A percentile compares a stretch with the other conserved stretches of the same genome.
Evolutionary conservation across 1,139 yeast genomes (phyloP).

Genomic region (Yamadazyma triangularis): DNA sequence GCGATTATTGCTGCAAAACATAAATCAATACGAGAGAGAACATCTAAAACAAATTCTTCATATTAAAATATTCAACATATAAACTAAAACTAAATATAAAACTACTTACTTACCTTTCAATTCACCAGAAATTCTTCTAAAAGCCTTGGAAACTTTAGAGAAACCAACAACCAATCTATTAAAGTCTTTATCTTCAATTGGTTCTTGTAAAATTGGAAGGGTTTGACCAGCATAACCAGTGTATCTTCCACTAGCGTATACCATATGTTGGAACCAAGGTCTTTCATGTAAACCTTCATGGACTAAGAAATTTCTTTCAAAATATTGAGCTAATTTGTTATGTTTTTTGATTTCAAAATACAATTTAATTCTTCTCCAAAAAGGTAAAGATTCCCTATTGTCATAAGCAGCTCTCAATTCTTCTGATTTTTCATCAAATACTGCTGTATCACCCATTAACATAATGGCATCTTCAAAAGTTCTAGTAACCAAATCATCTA

Average conservation of each 20-base stretch:
- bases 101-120: neutral
- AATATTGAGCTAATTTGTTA: conserved; percentile 44
- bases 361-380: conserved; percentile 42
- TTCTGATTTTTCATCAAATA: conserved; percentile 34
- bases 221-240: conserved; percentile 86
- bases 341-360: conserved; percentile 28
- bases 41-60: neutral
- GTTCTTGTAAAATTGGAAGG: conserved; percentile 76
- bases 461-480: conserved; percentile 22
- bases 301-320: conserved; percentile 65
- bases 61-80: conserved; percentile 1
- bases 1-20: neutral
- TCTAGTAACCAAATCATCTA: conserved; percentile 23
- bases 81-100: neutral
- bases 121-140: conserved; percentile 20
- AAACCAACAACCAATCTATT: conserved; percentile 55
- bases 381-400: conserved; percentile 25
- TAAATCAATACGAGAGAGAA: neutral
- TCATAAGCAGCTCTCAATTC: conserved; percentile 34
- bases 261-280: conserved; percentile 83
- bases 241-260: conserved; percentile 78
- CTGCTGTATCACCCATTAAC: conserved; percentile 21
- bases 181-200: conserved; percentile 64
- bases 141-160: conserved; percentile 38
- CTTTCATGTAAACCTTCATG: conserved; percentile 61